Conservation (phyloP, 2,329 filamentous ascomycete genomes). For the Penicillium sp. region DNA sequence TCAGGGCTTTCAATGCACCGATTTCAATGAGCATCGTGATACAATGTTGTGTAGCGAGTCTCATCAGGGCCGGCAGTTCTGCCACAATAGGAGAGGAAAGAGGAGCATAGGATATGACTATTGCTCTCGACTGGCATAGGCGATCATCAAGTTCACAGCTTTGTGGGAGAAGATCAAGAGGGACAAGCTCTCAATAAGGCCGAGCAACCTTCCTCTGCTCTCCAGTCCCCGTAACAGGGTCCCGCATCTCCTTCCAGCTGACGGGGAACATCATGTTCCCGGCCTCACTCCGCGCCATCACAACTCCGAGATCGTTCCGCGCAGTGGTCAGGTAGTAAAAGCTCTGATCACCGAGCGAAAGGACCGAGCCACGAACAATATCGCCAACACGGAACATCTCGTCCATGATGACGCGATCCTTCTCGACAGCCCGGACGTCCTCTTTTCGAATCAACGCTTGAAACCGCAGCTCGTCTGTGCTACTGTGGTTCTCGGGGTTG, state of each 20-base stretch:
- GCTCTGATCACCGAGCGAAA: conserved; percentile 87
- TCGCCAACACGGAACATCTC: conserved; percentile 93
- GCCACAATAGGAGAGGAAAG: neutral
- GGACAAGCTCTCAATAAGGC: conserved; percentile 66
- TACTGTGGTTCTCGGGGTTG: conserved; percentile 45
- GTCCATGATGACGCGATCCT: conserved; percentile 88
- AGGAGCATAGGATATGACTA: neutral
- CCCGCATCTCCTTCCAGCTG: conserved; percentile 92
- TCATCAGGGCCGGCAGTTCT: neutral
- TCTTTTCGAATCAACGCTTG: conserved; percentile 83
- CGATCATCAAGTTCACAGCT: neutral
- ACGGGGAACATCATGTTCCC: conserved; percentile 91
- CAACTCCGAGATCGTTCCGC: conserved; percentile 86
- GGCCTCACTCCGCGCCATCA: conserved; percentile 85
- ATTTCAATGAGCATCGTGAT: neutral
- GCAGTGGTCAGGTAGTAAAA: conserved; percentile 96
- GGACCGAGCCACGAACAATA: conserved; percentile 83
- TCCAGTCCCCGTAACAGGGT: conserved; percentile 72
- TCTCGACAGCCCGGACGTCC: conserved; percentile 92
- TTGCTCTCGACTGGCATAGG: neutral
- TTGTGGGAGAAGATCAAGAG: neutral
- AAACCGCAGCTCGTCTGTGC: conserved; percentile 68
- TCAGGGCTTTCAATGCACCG: neutral
- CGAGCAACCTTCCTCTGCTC: conserved; percentile 93
- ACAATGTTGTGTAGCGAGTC: neutral